These are phyloP conservation scores for Aspergillus udagawae DNA, from an alignment of 2,329 filamentous ascomycete species.

Conservation along the genomic window DNA sequence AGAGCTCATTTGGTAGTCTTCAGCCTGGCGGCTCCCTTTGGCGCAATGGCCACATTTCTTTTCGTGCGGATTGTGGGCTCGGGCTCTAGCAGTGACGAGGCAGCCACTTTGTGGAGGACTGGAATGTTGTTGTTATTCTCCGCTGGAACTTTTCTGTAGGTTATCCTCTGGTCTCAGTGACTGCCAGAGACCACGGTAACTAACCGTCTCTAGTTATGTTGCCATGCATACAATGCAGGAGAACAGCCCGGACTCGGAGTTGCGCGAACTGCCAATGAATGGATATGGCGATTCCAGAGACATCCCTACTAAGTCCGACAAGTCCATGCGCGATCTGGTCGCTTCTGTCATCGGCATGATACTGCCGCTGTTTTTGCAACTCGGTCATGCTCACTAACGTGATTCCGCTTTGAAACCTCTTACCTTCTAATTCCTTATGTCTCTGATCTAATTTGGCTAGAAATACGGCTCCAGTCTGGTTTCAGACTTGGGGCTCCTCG, in stretches of 20 bases:
- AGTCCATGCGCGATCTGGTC: conserved; percentile 43
- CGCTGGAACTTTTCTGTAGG: conserved; percentile 90
- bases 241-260: conserved; percentile 32
- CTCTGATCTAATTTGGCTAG: neutral
- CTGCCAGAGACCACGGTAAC: conserved; percentile 7
- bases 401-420: neutral
- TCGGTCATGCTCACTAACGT: conserved; percentile 44
- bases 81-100: conserved; percentile 49
- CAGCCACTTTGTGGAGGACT: conserved; percentile 76
- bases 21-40: conserved; percentile 82
- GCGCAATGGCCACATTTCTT: conserved; percentile 78
- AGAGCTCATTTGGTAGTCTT: conserved; percentile 85
- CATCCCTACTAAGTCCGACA: conserved; percentile 29
- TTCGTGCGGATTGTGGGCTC: conserved; percentile 67
- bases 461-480: neutral
- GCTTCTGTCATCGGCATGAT: conserved; percentile 48
- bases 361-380: conserved; percentile 44
- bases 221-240: conserved; percentile 99
- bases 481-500: neutral
- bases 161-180: conserved; percentile 13
- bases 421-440: neutral
- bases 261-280: conserved; percentile 35
- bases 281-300: conserved; percentile 42
- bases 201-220: conserved; percentile 64
- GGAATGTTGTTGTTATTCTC: conserved; percentile 93